phyloP scores from a whole-genome alignment of 805 yeast genomes.

The Yamadazyma sp. region DNA sequence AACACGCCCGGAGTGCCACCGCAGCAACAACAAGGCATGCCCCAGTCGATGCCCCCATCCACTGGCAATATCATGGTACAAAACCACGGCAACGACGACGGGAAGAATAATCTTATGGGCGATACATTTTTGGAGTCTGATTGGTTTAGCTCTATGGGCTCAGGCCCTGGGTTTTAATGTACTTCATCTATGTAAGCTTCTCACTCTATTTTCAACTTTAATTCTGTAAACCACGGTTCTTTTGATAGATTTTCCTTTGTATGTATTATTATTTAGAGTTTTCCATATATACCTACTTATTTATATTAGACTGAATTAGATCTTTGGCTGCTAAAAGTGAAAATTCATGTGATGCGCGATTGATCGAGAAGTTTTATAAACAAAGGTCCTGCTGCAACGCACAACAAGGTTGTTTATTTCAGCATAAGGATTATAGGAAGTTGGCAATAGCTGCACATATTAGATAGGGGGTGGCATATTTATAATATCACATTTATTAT shows the following conservation, averaged over 20 bases:
- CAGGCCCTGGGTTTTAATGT: conserved; percentile 31
- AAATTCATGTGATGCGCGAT: conserved; percentile 8
- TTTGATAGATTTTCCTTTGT: conserved; percentile 3
- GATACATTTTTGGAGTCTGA: conserved; percentile 20
- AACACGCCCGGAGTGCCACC: neutral
- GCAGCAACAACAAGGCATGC: conserved; percentile 6
- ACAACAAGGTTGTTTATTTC: conserved; percentile 1
- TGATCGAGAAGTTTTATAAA: conserved; percentile 3
- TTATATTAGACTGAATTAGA: no score
- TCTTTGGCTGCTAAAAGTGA: conserved; percentile 6
- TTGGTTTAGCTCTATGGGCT: conserved; percentile 34
- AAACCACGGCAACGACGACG: conserved; percentile 9
- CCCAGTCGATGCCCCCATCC: conserved; percentile 2
- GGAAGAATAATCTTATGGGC: conserved; percentile 10
- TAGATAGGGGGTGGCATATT: no score
- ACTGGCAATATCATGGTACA: conserved; percentile 7
- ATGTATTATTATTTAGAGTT: conserved; percentile 6
- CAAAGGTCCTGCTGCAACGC: conserved; percentile 1
- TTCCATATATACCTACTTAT: neutral
- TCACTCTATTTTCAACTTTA: neutral
- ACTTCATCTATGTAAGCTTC: neutral
- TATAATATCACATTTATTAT: no score
- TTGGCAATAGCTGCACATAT: no score
- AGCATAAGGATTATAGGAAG: no score
- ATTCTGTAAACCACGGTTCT: neutral